Evolutionary conservation across 2,329 filamentous ascomycete genomes (phyloP), one percentile per base, ranked within the genome.

Genomic region (Alternaria tenuissima): DNA sequence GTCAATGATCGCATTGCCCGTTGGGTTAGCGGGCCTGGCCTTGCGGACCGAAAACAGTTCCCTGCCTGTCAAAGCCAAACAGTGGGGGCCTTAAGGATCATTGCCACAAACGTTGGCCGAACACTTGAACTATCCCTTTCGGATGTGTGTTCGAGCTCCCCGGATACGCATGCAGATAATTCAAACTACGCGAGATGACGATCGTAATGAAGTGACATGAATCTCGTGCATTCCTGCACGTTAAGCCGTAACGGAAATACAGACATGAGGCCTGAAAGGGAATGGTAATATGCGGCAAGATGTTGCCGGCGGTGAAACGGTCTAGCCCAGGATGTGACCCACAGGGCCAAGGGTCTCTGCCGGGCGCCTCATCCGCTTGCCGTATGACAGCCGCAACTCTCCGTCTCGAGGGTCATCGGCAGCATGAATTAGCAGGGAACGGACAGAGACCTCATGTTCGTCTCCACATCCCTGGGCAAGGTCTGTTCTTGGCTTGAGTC

Each of bases 241-340:
- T 44, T 22, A 38, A 22, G 20, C n/a, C 20, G 22, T 34, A 41
- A 32, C 12, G 22, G 20, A 26, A 36, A 36, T 4, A 28, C 24
- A 24, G 20, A 26, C 18, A 20, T 49, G 30, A 53, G 41, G 34
- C 44, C 26, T 34, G 30, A 51, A 49, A 44, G 30, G 54, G 26
- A 14, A 16, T 41, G 9, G 42, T 20, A 30, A 28, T n/a, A 14
- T 18, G 18, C 22, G 39, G 41, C 28, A 32, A 43, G 22, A 12
- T 48, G 18, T 11, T 38, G 22, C 42, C 28, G 28, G 34, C 26
- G 38, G 43, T 57, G 43, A 46, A 51, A 49, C 55, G 28, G 20
- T 53, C 55, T 58, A 48, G 44, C 41, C 38, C 42, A 32, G 42
- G 48, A 24, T 20, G 24, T 14, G 44, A 44, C 49, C 58, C 58